Base-by-base conservation (phyloP, 148 eudicot genomes). In the Chenopodium formosanum region DNA sequence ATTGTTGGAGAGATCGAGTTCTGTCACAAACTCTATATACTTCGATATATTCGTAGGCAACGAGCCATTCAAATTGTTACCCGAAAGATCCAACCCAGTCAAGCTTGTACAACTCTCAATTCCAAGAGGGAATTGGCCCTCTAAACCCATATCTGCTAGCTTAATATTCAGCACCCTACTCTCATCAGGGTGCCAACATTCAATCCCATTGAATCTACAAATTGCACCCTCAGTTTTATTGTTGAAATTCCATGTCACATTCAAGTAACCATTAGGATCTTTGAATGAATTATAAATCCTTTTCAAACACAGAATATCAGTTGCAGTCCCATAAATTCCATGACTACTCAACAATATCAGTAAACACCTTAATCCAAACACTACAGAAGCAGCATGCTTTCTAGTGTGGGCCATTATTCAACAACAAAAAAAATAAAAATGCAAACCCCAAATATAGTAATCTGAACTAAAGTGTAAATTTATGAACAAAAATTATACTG, bases 171-270 rank as follows among this genome's bases (percentile, higher is more conserved):
- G 58, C 32, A 89, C 89, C 62, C 78, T 83, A 37, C 81, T 89
- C 78, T 89, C 89, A 2, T 83, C 87, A 8, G 79, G 83, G 86
- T 86, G 89, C 91, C 89, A 89, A 37, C 91, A 89, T 2, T 84
- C 88, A 23, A 89, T 80, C 6, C 91, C 91, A 73, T 0, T 27
- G 65, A 86, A 89, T 56, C 31, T 78, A 85, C 91, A 86, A 60
- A 89, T 86, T 60, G 89, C 52, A 56, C 91, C 91, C 68, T 89
- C 86, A 31, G 88, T 82, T 73, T 3, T 53, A 80, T 86, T 89
- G 62, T 32, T 81, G 76, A 89, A 86, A 81, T 89, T 48, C 91
- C 91, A 89, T 25, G 68, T 77, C 73, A 80, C 81, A 72, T 16
- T 72, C 31, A 86, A 86, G 79, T 75, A 80, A 27, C 84, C 82